These are phyloP conservation scores for Teratosphaeria gauchensis DNA, from an alignment of 2,329 filamentous ascomycete genomes.

Conservation along the genomic window DNA sequence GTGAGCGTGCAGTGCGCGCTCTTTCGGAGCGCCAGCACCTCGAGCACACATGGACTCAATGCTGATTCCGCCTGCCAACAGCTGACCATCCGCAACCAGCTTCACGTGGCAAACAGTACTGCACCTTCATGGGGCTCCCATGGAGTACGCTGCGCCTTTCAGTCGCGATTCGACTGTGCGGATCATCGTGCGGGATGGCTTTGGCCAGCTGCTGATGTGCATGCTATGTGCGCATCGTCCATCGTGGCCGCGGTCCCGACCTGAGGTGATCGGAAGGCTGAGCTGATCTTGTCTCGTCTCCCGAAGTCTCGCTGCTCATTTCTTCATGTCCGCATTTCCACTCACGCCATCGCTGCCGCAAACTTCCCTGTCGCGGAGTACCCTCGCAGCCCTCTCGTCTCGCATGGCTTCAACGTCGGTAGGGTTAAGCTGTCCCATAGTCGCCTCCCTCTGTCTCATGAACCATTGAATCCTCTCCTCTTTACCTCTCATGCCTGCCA, in stretches of 20 bases:
- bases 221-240: no score
- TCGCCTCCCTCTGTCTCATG: conserved; percentile 59
- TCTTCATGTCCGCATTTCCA: neutral
- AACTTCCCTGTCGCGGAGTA: conserved; percentile 37
- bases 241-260: no score
- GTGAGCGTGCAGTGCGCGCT: neutral
- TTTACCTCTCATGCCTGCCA: conserved; percentile 36
- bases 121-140: no score
- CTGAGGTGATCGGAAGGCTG: neutral
- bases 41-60: neutral
- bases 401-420: conserved; percentile 32
- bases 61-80: no score
- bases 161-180: no score
- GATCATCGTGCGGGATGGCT: no score
- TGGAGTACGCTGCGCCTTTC: no score
- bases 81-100: no score
- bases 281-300: neutral
- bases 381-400: conserved; percentile 37
- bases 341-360: conserved; percentile 35
- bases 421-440: conserved; percentile 24
- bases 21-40: neutral
- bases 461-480: conserved; percentile 63
- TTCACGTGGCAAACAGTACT: no score
- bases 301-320: neutral
- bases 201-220: no score